Evolutionary conservation across 345 rosid genomes (phyloP), one percentile per base, ranked within the genome.

Genomic region (Rhodamnia rubescens): DNA sequence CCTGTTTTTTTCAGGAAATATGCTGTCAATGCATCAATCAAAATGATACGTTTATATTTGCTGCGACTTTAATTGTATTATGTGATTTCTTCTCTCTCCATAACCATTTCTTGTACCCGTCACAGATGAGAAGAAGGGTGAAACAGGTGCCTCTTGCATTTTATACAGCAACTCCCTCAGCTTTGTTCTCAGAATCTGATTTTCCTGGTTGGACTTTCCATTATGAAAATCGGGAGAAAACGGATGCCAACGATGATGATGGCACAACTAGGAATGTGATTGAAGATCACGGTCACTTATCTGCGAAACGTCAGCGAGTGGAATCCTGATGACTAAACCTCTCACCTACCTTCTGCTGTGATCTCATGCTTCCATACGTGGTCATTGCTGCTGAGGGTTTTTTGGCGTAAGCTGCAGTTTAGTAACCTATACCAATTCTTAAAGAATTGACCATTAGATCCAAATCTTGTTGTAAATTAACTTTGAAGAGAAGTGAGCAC

Each of bases 101-200:
- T 64, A 64, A 64, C 44, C 44, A 32, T 64, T 29, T 22, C 50
- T 53, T 12, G 49, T 75, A 26, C 42, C 56, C 61, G 53, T 84
- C 14, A 29, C 86, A 87, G 88, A 87, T 84, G 80, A 75, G 88
- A 57, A 84, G 98, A 90, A 93, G 98, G 85, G 95, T 97, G 26
- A 97, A 97, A 87, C 98, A 97, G 89, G 98, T 96, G 47, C 98
- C 99, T 10, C 87, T 95, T 89, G 98, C 98, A 10, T 93, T 94
- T 87, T 95, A 95, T 86, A 94, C 89, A 85, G 64, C 90, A 59
- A 89, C 89, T 10, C 97, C 98, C 20, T 83, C 96, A 18, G 89
- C 89, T 40, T 88, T 97, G 91, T 97, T 97, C 88, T 89, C 93
- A 2, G 96, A 94, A 27, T 88, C 95, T 10, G 97, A 97, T 84